Evolutionary conservation across 2,329 filamentous ascomycete species (phyloP), one percentile per base, ranked within the genome.

Genomic region (Colletotrichum euphorbiae): DNA sequence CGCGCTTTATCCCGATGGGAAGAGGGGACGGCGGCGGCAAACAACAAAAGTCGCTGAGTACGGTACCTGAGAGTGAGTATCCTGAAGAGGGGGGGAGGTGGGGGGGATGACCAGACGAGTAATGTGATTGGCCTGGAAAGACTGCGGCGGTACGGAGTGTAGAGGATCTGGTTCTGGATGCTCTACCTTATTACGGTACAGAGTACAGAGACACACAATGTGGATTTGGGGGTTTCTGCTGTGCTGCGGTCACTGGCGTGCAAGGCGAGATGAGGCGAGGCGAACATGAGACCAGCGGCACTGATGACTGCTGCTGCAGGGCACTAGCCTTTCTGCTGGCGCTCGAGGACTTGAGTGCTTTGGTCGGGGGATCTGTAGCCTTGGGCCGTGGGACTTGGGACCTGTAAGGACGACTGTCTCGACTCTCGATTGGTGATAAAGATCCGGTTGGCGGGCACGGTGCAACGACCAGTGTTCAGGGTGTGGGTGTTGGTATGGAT

Each of bases 381-480:
- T 38, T 60, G 33, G 36, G 17, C 6, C 6, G 7, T 28, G 33
- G 17, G 31, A 40, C 51, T 17, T 38, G 54, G 28, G 46, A 60
- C 40, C 61, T 19, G 62, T 11, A 46, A 66, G 56, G 51, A 67
- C 50, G 33, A 62, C 21, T 43, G 28, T 24, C 58, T 67, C 50
- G 63, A 57, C 63, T 24, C 58, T 67, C 50, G 63, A 57, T 67
- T 62, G 63, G 63, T 62, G 40, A 46, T 56, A 8, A 51, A 63
- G 58, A 67, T 50, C 59, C 63, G 58, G 36, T 58, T 24, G 58
- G 63, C 58, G 42, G 63, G 59, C 58, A 51, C 50, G 58, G 63
- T 43, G 50, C 48, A 28, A 19, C 15, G 45, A 46, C 38, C 62
- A 61, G 40, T 45, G 43, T 36, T 46, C 38, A 57, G 8, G 63